phyloP scores from a whole-genome alignment of 768 basidiomycete species.

The Boletellus ananiceps region DNA sequence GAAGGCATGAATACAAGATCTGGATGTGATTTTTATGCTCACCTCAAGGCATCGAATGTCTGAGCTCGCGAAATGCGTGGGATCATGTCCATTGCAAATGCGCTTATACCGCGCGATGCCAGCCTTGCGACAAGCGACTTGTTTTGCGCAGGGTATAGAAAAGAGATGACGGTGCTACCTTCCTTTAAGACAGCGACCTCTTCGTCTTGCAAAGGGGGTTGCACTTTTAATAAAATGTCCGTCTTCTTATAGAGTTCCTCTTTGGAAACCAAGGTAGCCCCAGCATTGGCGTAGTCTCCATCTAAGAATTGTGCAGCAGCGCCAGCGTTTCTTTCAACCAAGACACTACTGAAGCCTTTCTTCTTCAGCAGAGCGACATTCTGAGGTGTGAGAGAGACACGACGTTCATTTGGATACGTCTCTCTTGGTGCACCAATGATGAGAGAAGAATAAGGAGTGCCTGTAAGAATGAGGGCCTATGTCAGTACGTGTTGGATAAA shows the following conservation, averaged over 20 bases:
- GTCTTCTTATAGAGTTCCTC: constrained; percentile 63
- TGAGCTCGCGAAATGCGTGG: constrained; percentile 89
- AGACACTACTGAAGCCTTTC: constrained; percentile 73
- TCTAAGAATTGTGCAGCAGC: constrained; percentile 73
- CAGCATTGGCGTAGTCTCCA: constrained; percentile 72
- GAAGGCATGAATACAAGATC: neutral
- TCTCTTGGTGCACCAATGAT: constrained; percentile 77
- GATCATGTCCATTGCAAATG: constrained; percentile 90
- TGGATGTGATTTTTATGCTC: constrained; percentile 7
- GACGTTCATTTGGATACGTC: constrained; percentile 69
- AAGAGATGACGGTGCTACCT: constrained; percentile 77
- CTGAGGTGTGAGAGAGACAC: constrained; percentile 78
- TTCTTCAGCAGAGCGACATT: constrained; percentile 71
- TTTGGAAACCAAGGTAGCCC: constrained; percentile 70
- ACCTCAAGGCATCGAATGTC: constrained; percentile 87
- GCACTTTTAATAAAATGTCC: constrained; percentile 84
- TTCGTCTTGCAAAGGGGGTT: constrained; percentile 61
- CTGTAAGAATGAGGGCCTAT: constrained; percentile 24
- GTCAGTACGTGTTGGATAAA: constrained; percentile 1
- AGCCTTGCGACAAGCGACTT: constrained; percentile 66
- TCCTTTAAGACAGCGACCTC: constrained; percentile 62
- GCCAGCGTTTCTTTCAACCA: constrained; percentile 73
- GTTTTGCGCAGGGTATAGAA: constrained; percentile 82
- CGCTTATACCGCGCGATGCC: constrained; percentile 60
- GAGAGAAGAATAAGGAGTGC: constrained; percentile 64